A percentile compares a stretch with the other conserved stretches of the same genome.
phyloP scores from a whole-genome alignment of 257 asterid genomes.

The Avicennia marina region DNA sequence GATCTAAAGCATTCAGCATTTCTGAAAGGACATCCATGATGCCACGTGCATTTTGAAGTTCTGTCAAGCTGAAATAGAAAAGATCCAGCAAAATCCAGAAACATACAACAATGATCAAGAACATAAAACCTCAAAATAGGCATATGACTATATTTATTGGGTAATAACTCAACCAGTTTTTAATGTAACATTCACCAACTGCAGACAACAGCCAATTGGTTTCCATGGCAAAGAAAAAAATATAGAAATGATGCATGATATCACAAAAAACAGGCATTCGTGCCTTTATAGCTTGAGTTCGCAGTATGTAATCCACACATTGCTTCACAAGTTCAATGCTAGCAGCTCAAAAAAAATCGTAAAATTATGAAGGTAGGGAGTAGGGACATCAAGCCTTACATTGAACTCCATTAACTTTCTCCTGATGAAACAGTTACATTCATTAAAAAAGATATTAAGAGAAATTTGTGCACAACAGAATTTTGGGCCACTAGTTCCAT shows the following conservation, averaged over 20 bases:
- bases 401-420: too few species aligned
- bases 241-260: background rate
- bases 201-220: slow-evolving; percentile 1
- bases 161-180: slow-evolving; percentile 10
- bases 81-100: slow-evolving; percentile 16
- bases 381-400: background rate
- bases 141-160: slow-evolving; percentile 6
- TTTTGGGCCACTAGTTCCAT: background rate
- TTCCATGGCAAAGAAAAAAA: background rate
- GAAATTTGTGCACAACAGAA: background rate
- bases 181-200: slow-evolving; percentile 8
- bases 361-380: background rate
- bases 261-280: slow-evolving; percentile 2
- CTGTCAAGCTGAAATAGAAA: slow-evolving; percentile 60
- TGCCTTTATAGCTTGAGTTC: slow-evolving; percentile 8
- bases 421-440: background rate
- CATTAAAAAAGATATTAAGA: background rate
- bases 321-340: slow-evolving; percentile 4
- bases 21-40: slow-evolving; percentile 97
- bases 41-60: slow-evolving; percentile 96
- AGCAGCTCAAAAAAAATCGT: background rate
- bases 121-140: slow-evolving; percentile 10
- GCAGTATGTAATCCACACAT: background rate
- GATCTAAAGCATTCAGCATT: slow-evolving; percentile 95
- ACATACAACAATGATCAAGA: slow-evolving; percentile 15